phyloP scores from a whole-genome alignment of 2,329 filamentous ascomycete genomes.

The Geosmithia putterillii region DNA sequence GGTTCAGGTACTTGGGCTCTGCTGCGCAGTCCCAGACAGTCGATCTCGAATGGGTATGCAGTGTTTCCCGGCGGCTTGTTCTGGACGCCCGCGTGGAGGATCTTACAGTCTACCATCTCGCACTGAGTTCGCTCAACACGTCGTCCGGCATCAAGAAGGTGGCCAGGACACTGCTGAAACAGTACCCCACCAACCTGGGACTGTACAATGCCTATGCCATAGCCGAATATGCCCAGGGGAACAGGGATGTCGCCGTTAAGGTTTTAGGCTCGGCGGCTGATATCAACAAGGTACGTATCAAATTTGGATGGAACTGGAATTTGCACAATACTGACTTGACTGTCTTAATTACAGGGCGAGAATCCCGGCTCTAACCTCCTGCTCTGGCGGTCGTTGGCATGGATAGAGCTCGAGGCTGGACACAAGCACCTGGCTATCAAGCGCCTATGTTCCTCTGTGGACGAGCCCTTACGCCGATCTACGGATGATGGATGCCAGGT shows the following conservation, averaged over 20 bases:
- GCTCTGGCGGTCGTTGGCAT: constrained; percentile 43
- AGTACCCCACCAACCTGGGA: constrained; percentile 45
- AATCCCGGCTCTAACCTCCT: background rate
- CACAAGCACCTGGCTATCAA: constrained; percentile 19
- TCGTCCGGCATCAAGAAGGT: constrained; percentile 48
- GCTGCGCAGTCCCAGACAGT: constrained; percentile 11
- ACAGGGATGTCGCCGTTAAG: constrained; percentile 43
- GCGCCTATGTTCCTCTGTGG: constrained; percentile 26
- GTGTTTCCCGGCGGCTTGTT: constrained; percentile 45
- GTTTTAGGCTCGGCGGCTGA: constrained; percentile 54
- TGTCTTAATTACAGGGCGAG: background rate
- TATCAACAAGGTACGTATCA: background rate
- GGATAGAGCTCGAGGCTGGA: constrained; percentile 44
- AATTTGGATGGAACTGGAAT: constrained; percentile 4
- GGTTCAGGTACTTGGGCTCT: constrained; percentile 29
- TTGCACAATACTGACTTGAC: background rate
- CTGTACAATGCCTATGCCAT: constrained; percentile 74
- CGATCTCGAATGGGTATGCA: constrained; percentile 35
- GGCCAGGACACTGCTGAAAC: constrained; percentile 64
- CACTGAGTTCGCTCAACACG: constrained; percentile 48
- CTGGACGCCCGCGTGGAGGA: constrained; percentile 18
- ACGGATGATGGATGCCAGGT: constrained; percentile 8
- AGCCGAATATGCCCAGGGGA: constrained; percentile 50
- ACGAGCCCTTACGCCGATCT: constrained; percentile 11
- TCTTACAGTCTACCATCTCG: constrained; percentile 59